Conservation (phyloP, 495 filamentous ascomycete genomes). For the Tuber microsphaerosporum region DNA sequence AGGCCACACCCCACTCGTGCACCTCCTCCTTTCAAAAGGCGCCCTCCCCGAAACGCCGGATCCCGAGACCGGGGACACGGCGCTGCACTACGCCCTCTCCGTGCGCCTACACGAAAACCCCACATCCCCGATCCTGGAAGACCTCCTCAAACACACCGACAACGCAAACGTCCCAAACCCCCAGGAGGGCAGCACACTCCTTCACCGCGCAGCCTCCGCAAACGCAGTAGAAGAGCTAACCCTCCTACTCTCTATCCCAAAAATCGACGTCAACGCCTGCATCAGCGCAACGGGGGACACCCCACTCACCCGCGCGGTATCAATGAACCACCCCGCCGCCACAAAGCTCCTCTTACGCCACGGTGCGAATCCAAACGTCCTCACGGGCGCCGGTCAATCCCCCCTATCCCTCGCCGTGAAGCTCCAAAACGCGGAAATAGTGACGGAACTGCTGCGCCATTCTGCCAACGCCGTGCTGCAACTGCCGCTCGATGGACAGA, state of each 20-base stretch:
- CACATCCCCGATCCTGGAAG: not conserved
- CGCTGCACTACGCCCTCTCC: not conserved
- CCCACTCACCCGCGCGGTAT: not conserved
- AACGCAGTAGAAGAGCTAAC: not conserved
- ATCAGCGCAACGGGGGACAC: not conserved
- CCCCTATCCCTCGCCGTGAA: not conserved
- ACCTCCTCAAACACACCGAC: not conserved
- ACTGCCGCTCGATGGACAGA: not conserved
- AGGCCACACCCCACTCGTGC: conserved; percentile 19
- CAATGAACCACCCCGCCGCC: not conserved
- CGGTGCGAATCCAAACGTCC: not conserved
- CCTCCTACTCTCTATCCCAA: not conserved
- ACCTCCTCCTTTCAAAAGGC: conserved; percentile 7
- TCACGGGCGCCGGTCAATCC: not conserved
- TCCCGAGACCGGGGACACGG: not conserved
- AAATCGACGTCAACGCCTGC: not conserved
- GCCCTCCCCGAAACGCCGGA: not conserved
- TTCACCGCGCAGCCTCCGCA: not conserved
- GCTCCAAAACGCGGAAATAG: not conserved
- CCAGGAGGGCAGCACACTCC: not conserved
- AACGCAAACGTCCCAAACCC: not conserved
- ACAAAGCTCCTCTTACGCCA: not conserved
- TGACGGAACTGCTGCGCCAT: not conserved
- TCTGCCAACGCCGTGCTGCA: not conserved
- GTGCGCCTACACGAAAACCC: not conserved